Conservation (phyloP, 371 early-diverging fungal species). For the Mucor sp. region DNA sequence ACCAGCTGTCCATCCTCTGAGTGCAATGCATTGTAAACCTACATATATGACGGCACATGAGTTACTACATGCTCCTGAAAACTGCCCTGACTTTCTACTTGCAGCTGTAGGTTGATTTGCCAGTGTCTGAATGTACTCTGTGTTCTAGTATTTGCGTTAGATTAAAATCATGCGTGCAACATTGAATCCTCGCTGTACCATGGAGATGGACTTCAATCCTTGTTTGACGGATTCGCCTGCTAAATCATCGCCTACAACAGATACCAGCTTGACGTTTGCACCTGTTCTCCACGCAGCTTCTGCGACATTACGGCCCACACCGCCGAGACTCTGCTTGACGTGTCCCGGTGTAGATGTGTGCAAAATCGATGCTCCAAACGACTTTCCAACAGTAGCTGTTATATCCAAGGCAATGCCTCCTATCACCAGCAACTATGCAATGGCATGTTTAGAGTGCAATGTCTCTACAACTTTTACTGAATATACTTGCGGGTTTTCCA, state of each 20-base stretch:
- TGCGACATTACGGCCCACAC: slow-evolving; percentile 91
- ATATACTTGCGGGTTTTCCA: slow-evolving; percentile 19
- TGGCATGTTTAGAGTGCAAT: neutral
- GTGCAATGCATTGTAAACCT: slow-evolving; percentile 82
- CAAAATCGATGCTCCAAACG: slow-evolving; percentile 22
- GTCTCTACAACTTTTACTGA: neutral
- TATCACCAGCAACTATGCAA: slow-evolving; percentile 62
- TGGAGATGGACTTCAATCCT: slow-evolving; percentile 57
- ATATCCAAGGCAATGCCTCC: slow-evolving; percentile 89
- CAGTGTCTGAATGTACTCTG: slow-evolving; percentile 29
- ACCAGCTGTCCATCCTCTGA: slow-evolving; percentile 69
- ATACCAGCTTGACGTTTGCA: slow-evolving; percentile 58
- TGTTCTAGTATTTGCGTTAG: slow-evolving; percentile 21
- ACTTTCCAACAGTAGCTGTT: slow-evolving; percentile 42
- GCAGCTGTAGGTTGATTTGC: slow-evolving; percentile 38
- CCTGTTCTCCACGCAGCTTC: slow-evolving; percentile 76
- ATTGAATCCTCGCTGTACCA: slow-evolving; percentile 38
- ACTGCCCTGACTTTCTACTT: neutral
- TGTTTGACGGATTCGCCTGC: slow-evolving; percentile 57
- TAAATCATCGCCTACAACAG: slow-evolving; percentile 75
- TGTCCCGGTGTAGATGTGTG: slow-evolving; percentile 79
- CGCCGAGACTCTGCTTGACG: slow-evolving; percentile 72
- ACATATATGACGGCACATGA: neutral
- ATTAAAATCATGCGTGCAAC: neutral
- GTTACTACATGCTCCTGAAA: neutral